Evolutionary conservation across 2,329 filamentous ascomycete genomes (phyloP).

Genomic region (Venturia pyrina): DNA sequence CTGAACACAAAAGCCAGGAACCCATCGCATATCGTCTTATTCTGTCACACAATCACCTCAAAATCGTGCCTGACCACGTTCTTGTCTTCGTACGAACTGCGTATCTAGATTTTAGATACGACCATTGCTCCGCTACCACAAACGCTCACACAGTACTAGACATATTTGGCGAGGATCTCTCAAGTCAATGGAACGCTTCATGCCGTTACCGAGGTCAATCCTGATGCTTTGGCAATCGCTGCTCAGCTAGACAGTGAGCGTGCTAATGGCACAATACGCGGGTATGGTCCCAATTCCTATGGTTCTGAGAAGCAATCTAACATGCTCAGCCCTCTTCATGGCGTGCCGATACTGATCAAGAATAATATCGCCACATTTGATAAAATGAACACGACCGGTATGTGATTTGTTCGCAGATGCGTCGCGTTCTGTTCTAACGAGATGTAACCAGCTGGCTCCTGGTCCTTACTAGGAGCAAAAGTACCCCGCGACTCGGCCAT

Average conservation of each 20-base stretch:
- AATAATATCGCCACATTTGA: conserved; percentile 17
- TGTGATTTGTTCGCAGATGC: not conserved
- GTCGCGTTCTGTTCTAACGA: not conserved
- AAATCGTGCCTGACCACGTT: not conserved
- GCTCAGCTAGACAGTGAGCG: conserved; percentile 38
- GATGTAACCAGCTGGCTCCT: conserved; percentile 44
- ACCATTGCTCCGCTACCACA: not conserved
- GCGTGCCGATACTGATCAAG: conserved; percentile 20
- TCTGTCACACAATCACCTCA: not conserved
- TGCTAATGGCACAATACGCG: conserved; percentile 34
- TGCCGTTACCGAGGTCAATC: conserved; percentile 45
- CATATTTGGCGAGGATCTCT: conserved; percentile 41
- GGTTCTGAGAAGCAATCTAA: not conserved
- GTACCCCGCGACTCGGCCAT: conserved; percentile 49
- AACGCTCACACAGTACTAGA: conserved; percentile 21
- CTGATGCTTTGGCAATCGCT: conserved; percentile 43
- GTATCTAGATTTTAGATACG: not conserved
- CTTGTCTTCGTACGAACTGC: not conserved
- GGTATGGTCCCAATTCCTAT: conserved; percentile 22
- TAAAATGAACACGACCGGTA: conserved; percentile 16
- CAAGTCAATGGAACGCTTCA: conserved; percentile 45
- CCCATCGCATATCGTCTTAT: not conserved
- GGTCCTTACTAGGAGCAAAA: conserved; percentile 49
- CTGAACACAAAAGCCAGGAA: not conserved
- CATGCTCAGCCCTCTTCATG: conserved; percentile 17